phyloP scores from a whole-genome alignment of 768 basidiomycete genomes.

The Paxillus involutus region DNA sequence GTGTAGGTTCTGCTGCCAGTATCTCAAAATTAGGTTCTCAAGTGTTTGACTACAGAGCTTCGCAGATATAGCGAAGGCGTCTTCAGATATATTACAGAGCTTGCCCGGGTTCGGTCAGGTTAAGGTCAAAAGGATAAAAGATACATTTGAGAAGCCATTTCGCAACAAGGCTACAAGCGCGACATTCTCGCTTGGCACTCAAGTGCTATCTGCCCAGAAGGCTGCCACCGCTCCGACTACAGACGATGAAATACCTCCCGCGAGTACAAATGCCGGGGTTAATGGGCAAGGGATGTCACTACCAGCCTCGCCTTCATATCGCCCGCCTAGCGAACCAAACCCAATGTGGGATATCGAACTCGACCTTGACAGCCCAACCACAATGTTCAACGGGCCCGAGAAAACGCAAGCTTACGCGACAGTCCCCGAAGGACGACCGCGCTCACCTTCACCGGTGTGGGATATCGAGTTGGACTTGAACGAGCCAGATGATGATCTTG shows the following conservation, averaged over 20 bases:
- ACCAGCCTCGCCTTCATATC: slow-evolving; percentile 3
- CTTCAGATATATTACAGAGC: slow-evolving; percentile 70
- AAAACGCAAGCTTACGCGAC: not conserved
- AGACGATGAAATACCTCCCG: not conserved
- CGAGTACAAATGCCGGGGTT: slow-evolving; percentile 3
- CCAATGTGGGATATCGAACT: slow-evolving; percentile 77
- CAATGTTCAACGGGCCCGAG: slow-evolving; percentile 1
- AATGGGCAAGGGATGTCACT: slow-evolving; percentile 23
- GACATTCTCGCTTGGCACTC: slow-evolving; percentile 34
- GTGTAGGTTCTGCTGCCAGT: slow-evolving; percentile 54
- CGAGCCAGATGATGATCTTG: slow-evolving; percentile 3
- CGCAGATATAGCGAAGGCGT: slow-evolving; percentile 72
- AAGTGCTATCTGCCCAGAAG: slow-evolving; percentile 11
- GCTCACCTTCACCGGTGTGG: slow-evolving; percentile 29
- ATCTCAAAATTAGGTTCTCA: slow-evolving; percentile 1
- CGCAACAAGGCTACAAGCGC: slow-evolving; percentile 60
- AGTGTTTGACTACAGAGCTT: slow-evolving; percentile 62
- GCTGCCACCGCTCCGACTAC: not conserved
- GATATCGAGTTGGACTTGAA: slow-evolving; percentile 52
- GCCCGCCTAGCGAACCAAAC: slow-evolving; percentile 44
- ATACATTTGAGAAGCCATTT: slow-evolving; percentile 90
- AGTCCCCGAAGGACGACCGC: slow-evolving; percentile 7
- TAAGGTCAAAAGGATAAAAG: slow-evolving; percentile 88
- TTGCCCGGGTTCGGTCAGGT: slow-evolving; percentile 94
- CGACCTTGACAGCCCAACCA: slow-evolving; percentile 38